Conservation (phyloP, 225 moss, liverwort and hornwort genomes). For the Pleurozium schreberi region DNA sequence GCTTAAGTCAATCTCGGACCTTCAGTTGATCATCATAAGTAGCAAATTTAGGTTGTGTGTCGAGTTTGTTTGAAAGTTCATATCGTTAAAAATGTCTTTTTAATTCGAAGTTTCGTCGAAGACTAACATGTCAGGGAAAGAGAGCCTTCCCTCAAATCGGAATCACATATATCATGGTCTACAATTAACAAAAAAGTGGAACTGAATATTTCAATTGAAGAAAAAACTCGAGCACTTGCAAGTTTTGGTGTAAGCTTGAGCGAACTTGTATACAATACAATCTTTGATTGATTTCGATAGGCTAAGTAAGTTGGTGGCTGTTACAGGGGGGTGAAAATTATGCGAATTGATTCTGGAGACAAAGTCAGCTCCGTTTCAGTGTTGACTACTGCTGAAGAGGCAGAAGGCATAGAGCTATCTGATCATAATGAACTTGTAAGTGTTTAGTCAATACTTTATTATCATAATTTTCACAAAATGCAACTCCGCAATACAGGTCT, state of each 20-base stretch:
- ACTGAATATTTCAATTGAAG: neutral
- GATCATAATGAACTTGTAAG: conserved; percentile 12
- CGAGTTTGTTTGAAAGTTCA: neutral
- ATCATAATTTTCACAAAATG: neutral
- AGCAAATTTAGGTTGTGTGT: neutral
- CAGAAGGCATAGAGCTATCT: conserved; percentile 6
- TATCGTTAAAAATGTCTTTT: neutral
- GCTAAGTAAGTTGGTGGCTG: neutral
- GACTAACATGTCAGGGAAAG: neutral
- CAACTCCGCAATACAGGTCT: neutral
- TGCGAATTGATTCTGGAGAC: conserved; percentile 77
- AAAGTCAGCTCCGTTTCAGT: conserved; percentile 82
- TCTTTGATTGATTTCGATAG: neutral
- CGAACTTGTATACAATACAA: neutral
- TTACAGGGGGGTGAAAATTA: conserved; percentile 77
- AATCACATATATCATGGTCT: neutral
- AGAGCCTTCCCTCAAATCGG: neutral
- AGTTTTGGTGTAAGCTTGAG: neutral
- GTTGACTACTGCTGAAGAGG: conserved; percentile 48
- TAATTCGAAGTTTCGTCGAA: neutral
- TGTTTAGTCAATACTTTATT: neutral
- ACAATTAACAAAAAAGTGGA: neutral
- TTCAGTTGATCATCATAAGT: neutral
- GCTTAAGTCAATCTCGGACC: neutral
- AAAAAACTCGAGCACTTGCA: neutral